Percentiles rank a stretch among this genome's conserved stretches.
phyloP scores from a whole-genome alignment of 176 grass and related monocot species.

The Avena sativa region DNA sequence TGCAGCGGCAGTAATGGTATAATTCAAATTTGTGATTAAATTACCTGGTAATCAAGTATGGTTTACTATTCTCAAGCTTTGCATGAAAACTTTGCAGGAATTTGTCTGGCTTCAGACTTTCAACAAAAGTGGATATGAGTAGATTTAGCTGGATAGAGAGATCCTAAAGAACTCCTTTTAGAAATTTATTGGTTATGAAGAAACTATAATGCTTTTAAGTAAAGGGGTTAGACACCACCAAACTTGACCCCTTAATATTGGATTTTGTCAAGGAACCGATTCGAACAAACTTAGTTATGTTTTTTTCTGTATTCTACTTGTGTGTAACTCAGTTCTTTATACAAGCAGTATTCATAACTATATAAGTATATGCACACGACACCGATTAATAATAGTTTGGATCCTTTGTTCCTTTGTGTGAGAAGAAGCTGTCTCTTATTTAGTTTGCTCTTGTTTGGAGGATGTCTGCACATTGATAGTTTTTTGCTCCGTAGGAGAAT shows the following conservation, averaged over 20 bases:
- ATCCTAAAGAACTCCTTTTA: slow-evolving; percentile 86
- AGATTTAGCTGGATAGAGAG: slow-evolving; percentile 97
- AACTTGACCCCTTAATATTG: background rate
- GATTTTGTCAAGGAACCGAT: background rate
- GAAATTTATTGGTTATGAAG: slow-evolving; percentile 86
- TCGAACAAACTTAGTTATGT: background rate
- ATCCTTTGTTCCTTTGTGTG: background rate
- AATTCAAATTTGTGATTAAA: slow-evolving; percentile 25
- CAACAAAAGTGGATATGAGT: slow-evolving; percentile 91
- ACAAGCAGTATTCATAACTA: background rate
- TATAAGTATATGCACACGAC: background rate
- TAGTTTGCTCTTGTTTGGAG: background rate
- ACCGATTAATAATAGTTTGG: background rate
- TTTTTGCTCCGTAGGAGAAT: slow-evolving; percentile 63
- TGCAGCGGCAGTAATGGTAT: background rate
- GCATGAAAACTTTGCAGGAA: slow-evolving; percentile 94
- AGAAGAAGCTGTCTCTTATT: background rate
- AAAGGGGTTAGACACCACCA: slow-evolving; percentile 73
- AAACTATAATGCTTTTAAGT: slow-evolving; percentile 78
- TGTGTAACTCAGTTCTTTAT: background rate
- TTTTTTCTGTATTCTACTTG: background rate
- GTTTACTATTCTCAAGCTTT: slow-evolving; percentile 70
- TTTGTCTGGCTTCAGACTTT: slow-evolving; percentile 95
- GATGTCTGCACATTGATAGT: slow-evolving; percentile 4
- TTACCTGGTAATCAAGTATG: slow-evolving; percentile 17